Evolutionary conservation across 2,329 filamentous ascomycete species (phyloP).

Genomic region (Microdochium paspali): DNA sequence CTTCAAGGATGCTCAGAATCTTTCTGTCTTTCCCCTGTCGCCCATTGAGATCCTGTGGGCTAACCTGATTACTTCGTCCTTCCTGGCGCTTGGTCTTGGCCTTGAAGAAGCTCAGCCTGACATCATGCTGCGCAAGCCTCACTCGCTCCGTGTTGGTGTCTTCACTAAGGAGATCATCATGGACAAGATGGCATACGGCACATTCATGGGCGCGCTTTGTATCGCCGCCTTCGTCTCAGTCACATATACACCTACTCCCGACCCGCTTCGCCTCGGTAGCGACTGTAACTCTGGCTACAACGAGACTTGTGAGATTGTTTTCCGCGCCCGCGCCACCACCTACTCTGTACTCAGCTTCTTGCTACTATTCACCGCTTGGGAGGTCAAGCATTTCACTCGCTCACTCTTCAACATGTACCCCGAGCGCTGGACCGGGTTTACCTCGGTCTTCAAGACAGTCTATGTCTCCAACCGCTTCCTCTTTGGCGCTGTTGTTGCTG

Average conservation of each 20-base stretch:
- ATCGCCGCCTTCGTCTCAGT: constrained; percentile 52
- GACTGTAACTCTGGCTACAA: constrained; percentile 49
- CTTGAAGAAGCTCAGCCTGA: constrained; percentile 61
- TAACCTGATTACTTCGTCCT: constrained; percentile 64
- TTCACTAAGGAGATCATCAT: constrained; percentile 56
- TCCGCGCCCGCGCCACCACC: constrained; percentile 56
- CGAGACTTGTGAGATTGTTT: constrained; percentile 43
- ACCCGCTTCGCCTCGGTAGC: constrained; percentile 34
- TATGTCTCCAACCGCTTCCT: constrained; percentile 57
- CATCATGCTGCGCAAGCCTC: constrained; percentile 57
- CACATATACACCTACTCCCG: constrained; percentile 29
- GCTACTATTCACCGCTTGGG: constrained; percentile 61
- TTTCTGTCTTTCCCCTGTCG: constrained; percentile 61
- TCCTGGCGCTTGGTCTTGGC: constrained; percentile 63
- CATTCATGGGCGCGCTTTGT: constrained; percentile 53
- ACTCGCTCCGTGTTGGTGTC: constrained; percentile 47
- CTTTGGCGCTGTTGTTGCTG: constrained; percentile 52
- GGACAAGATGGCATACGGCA: constrained; percentile 58
- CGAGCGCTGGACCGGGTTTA: constrained; percentile 34
- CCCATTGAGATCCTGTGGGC: constrained; percentile 70
- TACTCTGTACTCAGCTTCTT: constrained; percentile 62
- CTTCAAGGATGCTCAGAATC: constrained; percentile 50
- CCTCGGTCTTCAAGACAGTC: constrained; percentile 49
- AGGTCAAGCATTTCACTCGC: constrained; percentile 61
- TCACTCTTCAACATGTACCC: constrained; percentile 61